A percentile compares a stretch with the other conserved stretches of the same genome.
Evolutionary conservation across 208 protist species (phyloP).

Genomic region (Trypanosomatidae sp.): DNA sequence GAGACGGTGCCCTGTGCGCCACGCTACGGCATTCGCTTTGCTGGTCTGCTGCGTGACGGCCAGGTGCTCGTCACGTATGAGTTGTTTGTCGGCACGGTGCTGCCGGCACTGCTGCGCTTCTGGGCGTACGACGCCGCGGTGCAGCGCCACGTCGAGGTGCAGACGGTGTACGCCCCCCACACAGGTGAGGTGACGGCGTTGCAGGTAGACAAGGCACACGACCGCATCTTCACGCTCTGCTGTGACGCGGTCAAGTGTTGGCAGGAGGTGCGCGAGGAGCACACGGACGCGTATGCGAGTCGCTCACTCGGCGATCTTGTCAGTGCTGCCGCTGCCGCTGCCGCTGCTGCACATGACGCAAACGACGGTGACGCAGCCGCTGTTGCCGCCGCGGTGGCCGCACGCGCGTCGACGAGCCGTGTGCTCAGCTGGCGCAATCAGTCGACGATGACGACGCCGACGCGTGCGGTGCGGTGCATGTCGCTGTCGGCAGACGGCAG

Average conservation of each 20-base stretch:
- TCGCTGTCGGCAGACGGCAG: constrained; percentile 46
- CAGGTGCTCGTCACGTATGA: constrained; percentile 75
- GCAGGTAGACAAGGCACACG: constrained; percentile 28
- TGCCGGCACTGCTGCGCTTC: constrained; percentile 64
- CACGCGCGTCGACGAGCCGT: neutral
- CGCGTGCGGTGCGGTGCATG: constrained; percentile 24
- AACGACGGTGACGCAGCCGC: no score
- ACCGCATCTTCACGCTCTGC: constrained; percentile 66
- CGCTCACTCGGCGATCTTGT: no score
- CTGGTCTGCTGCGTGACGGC: constrained; percentile 46
- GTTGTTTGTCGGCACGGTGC: constrained; percentile 29
- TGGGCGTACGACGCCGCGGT: constrained; percentile 44
- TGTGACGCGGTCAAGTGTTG: constrained; percentile 65
- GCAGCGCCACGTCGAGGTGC: constrained; percentile 53
- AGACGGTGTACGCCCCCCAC: constrained; percentile 72
- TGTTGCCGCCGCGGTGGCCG: no score
- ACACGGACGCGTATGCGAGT: constrained; percentile 26
- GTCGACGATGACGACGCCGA: constrained; percentile 50
- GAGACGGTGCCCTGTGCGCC: constrained; percentile 57
- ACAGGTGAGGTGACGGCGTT: constrained; percentile 35
- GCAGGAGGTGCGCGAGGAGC: constrained; percentile 36
- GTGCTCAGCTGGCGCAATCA: constrained; percentile 47
- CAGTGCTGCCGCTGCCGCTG: no score
- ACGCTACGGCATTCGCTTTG: constrained; percentile 65
- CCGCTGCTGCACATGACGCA: no score